Conservation (phyloP, 306 rosid genomes). For the Adenanthera pavonina region DNA sequence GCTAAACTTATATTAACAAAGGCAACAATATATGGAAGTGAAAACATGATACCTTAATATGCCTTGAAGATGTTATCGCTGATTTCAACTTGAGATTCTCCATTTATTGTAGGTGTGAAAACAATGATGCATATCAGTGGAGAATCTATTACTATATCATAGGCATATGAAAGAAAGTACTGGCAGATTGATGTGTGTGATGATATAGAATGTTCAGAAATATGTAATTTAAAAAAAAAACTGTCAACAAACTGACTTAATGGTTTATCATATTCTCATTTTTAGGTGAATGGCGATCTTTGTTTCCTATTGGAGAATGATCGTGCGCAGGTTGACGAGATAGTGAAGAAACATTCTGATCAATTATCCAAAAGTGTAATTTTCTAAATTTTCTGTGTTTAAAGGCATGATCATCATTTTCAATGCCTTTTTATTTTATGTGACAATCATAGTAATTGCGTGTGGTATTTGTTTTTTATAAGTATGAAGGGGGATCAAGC, state of each 20-base stretch:
- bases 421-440: neutral
- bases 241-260: conserved; percentile 26
- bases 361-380: conserved; percentile 67
- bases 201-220: conserved; percentile 25
- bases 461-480: neutral
- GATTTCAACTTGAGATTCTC: neutral
- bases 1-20: neutral
- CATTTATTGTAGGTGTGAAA: neutral
- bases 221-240: neutral
- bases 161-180: neutral
- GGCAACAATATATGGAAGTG: neutral
- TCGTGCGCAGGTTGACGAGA: conserved; percentile 52
- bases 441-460: conserved; percentile 21
- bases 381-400: conserved; percentile 36
- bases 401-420: conserved; percentile 26
- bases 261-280: conserved; percentile 4
- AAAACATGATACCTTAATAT: neutral
- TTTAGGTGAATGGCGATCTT: conserved; percentile 62
- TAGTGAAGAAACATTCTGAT: conserved; percentile 57
- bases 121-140: neutral
- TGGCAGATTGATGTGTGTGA: neutral
- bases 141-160: neutral
- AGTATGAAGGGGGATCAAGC: conserved; percentile 10
- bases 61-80: neutral
- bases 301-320: conserved; percentile 61